Conservation (phyloP, 169 alveolate genomes). For the Cytauxzoon felis region DNA sequence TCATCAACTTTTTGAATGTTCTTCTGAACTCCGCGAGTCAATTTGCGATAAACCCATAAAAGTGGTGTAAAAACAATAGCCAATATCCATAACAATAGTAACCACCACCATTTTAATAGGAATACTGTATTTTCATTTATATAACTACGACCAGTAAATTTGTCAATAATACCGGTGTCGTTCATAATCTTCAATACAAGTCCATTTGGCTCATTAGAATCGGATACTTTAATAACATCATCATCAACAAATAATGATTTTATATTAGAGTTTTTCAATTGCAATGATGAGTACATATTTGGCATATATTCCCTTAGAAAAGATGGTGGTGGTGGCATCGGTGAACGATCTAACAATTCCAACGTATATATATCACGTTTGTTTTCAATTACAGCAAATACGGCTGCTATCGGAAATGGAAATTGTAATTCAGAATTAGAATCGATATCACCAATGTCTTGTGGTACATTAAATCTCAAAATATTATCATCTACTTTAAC, state of each 20-base stretch:
- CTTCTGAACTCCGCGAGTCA: too few relatives aligned
- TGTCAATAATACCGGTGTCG: background rate
- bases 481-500: constrained; percentile 13
- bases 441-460: background rate
- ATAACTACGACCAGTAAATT: background rate
- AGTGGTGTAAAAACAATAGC: constrained; percentile 10
- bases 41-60: constrained; percentile 13
- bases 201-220: background rate
- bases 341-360: constrained; percentile 35
- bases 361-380: constrained; percentile 25
- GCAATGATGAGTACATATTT: background rate
- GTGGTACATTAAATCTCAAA: background rate
- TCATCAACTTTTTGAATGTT: constrained; percentile 6
- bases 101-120: constrained; percentile 29
- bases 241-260: constrained; percentile 22
- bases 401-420: constrained; percentile 56
- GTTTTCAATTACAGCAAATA: constrained; percentile 29
- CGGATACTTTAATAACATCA: constrained; percentile 31
- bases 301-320: constrained; percentile 15
- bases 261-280: constrained; percentile 33
- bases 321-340: constrained; percentile 54
- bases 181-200: background rate
- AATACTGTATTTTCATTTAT: background rate
- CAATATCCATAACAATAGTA: constrained; percentile 13
- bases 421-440: constrained; percentile 12